These are phyloP conservation scores for Kalanchoe fedtschenkoi DNA, from an alignment of 164 flowering plant species.

Conservation along the genomic window DNA sequence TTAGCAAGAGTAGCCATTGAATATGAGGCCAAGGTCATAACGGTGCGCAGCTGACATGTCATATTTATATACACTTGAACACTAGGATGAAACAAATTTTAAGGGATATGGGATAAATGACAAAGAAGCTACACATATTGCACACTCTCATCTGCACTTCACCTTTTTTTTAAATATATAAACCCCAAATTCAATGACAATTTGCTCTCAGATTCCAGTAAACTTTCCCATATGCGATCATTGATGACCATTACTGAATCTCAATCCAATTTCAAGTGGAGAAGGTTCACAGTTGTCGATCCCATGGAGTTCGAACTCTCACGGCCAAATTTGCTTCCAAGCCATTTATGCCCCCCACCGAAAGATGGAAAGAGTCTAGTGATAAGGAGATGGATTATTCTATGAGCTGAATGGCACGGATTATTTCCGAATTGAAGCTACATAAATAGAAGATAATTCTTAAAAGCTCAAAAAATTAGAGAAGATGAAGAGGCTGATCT, in stretches of 20 bases:
- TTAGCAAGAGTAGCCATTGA: too few species aligned
- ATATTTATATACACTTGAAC: too few species aligned
- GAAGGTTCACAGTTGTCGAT: conserved; percentile 30
- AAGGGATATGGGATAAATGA: too few species aligned
- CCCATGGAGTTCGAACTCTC: conserved; percentile 43
- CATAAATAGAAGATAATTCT: conserved; percentile 70
- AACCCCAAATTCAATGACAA: neutral
- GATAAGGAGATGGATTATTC: conserved; percentile 68
- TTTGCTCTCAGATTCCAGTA: neutral
- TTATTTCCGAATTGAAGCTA: conserved; percentile 44
- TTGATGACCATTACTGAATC: conserved; percentile 20
- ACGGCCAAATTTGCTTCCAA: conserved; percentile 47
- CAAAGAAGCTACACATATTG: too few species aligned
- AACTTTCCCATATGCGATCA: neutral
- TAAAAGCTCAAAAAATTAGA: conserved; percentile 75
- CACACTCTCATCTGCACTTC: neutral
- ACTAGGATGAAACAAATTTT: too few species aligned
- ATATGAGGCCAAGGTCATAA: too few species aligned
- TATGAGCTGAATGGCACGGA: conserved; percentile 81
- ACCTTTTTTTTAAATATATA: neutral
- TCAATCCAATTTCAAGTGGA: conserved; percentile 26
- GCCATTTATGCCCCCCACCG: conserved; percentile 26
- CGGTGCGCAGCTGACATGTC: too few species aligned
- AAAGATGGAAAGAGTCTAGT: conserved; percentile 19
- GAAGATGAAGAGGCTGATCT: conserved; percentile 89